These are phyloP conservation scores for Xylaria sp. DNA, from an alignment of 495 filamentous ascomycete genomes.

Conservation along the genomic window DNA sequence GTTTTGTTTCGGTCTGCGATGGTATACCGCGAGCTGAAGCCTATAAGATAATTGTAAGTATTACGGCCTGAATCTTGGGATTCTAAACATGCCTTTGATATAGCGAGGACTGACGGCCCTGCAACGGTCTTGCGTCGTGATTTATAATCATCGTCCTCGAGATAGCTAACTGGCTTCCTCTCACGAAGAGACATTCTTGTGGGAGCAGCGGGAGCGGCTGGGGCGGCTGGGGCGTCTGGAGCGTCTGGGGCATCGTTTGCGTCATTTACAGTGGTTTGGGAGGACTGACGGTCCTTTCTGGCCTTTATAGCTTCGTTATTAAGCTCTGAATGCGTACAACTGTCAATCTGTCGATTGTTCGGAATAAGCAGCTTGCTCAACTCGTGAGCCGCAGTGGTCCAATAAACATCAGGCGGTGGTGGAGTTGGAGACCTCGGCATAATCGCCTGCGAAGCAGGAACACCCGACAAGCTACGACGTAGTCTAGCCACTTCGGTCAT, in stretches of 20 bases:
- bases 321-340: conserved; percentile 78
- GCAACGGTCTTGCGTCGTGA: conserved; percentile 73
- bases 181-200: conserved; percentile 75
- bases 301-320: conserved; percentile 67
- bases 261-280: conserved; percentile 37
- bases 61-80: not conserved
- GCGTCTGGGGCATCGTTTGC: conserved; percentile 43
- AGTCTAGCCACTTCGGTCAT: conserved; percentile 46
- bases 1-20: conserved; percentile 42
- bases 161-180: conserved; percentile 62
- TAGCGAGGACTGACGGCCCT: conserved; percentile 54
- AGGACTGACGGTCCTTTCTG: conserved; percentile 67
- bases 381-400: conserved; percentile 82
- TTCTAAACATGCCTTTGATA: conserved; percentile 51
- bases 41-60: conserved; percentile 32
- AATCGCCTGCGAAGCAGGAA: conserved; percentile 22
- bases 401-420: conserved; percentile 78
- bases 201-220: conserved; percentile 51
- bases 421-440: conserved; percentile 56
- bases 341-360: conserved; percentile 69
- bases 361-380: conserved; percentile 85
- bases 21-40: conserved; percentile 47
- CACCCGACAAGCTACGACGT: conserved; percentile 38
- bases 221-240: conserved; percentile 52
- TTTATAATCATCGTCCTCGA: conserved; percentile 59